phyloP scores from a whole-genome alignment of 169 alveolate genomes.

The Toxoplasma gondii region DNA sequence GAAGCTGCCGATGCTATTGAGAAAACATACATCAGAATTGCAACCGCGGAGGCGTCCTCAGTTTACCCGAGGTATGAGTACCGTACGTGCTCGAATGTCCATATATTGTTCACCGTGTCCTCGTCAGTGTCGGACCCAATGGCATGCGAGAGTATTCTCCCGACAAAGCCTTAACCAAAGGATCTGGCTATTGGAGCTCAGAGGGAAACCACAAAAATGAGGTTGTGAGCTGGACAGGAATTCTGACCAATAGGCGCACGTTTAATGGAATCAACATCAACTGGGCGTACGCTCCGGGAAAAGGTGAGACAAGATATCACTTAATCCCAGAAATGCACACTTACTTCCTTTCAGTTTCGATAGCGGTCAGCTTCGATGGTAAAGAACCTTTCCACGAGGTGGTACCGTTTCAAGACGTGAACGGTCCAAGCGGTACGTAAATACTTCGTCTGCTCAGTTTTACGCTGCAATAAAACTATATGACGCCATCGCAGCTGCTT shows the following conservation, averaged over 20 bases:
- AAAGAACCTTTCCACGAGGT: slow-evolving; percentile 56
- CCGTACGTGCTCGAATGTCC: neutral
- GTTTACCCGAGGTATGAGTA: slow-evolving; percentile 36
- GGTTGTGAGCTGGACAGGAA: slow-evolving; percentile 59
- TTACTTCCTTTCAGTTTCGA: slow-evolving; percentile 31
- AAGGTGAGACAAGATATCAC: slow-evolving; percentile 42
- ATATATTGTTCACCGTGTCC: neutral
- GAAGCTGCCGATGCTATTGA: slow-evolving; percentile 3
- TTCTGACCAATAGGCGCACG: slow-evolving; percentile 31
- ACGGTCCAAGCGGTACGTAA: slow-evolving; percentile 51
- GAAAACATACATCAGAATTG: slow-evolving; percentile 43
- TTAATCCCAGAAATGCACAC: neutral
- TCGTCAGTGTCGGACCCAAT: slow-evolving; percentile 42
- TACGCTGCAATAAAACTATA: neutral
- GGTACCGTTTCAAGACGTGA: slow-evolving; percentile 47
- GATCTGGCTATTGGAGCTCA: slow-evolving; percentile 73
- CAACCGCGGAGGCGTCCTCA: slow-evolving; percentile 45
- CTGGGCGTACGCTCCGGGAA: slow-evolving; percentile 73
- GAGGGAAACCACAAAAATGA: slow-evolving; percentile 61
- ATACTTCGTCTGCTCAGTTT: neutral
- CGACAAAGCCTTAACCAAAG: slow-evolving; percentile 48
- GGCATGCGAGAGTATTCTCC: slow-evolving; percentile 66
- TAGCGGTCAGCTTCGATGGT: slow-evolving; percentile 62
- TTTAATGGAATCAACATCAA: slow-evolving; percentile 59
- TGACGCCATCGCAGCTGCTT: slow-evolving; percentile 61